Evolutionary conservation across 352 stramenopile genomes (phyloP), one percentile per base, ranked within the genome.

Genomic region (Sclerospora graminicola): DNA sequence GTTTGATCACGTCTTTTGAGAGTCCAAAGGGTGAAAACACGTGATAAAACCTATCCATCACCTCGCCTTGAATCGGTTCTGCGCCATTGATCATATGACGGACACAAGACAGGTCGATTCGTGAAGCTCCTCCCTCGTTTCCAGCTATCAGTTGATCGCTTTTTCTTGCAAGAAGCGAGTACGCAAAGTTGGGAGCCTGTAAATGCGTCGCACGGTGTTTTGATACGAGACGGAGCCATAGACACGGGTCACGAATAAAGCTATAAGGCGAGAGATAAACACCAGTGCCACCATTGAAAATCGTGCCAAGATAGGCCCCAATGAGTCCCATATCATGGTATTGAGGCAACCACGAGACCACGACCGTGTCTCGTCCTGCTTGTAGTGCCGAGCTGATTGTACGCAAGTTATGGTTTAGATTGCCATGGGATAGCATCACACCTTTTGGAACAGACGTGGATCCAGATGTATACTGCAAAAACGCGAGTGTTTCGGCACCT

Each of bases 271-370:
- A 91, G 73, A 89, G 88, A 29, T 69, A 81, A 26, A 88, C 74
- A 47, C 77, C 88, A 32, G 66, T 65, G 11, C 69, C 72, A 19
- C 52, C 67, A 6, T 53, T 77, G 38, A 82, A 48, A 20, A 63
- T 78, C 4, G 78, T 75, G 20, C 60, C 68, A 43, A 90, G 68
- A 49, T 87, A 86, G 49, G 87, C 88, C n/a, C 79, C 79, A 2
- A 90, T 74, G 21, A 90, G 60, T 0, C 79, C 79, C 79, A 90
- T 90, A 51, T 90, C 79, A 50, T 90, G 79, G 46, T 90, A 90
- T 11, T 65, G 83, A 8, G 79, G 79, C 36, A 90, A 55, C 79
- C 79, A 90, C 37, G 66, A 83, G 39, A 90, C 67, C 38, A 91
- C 53, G 20, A 72, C 85, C n/a, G n/a, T n/a, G n/a, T n/a, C n/a